phyloP scores from a whole-genome alignment of 176 grass and related monocot genomes.

The Hyparrhenia diplandra region DNA sequence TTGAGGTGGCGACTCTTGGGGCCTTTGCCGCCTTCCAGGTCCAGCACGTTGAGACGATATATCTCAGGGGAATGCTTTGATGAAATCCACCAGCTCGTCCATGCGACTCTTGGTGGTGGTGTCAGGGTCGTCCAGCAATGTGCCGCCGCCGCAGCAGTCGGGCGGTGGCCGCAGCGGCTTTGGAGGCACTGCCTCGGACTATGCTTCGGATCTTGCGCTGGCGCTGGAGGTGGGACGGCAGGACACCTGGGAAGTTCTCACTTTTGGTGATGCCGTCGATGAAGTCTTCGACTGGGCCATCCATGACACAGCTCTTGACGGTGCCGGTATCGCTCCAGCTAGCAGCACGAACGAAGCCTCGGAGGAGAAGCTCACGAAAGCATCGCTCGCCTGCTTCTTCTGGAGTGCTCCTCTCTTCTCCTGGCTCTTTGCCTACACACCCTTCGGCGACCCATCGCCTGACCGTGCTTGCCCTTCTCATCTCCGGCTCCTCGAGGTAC shows the following conservation, averaged over 20 bases:
- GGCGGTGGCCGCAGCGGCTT: no score
- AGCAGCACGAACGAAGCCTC: not conserved
- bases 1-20: not conserved
- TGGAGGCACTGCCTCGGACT: not conserved
- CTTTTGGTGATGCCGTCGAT: not conserved
- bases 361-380: not conserved
- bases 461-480: no score
- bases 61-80: not conserved
- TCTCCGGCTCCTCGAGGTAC: no score
- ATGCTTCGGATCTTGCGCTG: not conserved
- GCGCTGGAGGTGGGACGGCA: not conserved
- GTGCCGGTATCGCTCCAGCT: not conserved
- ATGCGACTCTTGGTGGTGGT: not conserved
- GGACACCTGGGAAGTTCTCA: not conserved
- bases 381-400: not conserved
- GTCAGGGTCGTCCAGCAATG: no score
- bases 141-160: no score
- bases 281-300: fast-evolving
- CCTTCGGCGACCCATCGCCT: no score
- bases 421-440: no score
- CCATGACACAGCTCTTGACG: not conserved
- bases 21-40: not conserved
- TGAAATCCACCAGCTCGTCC: not conserved
- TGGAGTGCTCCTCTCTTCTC: no score
- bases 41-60: not conserved